Conservation (phyloP, 352 stramenopile species). For the Sclerospora graminicola region DNA sequence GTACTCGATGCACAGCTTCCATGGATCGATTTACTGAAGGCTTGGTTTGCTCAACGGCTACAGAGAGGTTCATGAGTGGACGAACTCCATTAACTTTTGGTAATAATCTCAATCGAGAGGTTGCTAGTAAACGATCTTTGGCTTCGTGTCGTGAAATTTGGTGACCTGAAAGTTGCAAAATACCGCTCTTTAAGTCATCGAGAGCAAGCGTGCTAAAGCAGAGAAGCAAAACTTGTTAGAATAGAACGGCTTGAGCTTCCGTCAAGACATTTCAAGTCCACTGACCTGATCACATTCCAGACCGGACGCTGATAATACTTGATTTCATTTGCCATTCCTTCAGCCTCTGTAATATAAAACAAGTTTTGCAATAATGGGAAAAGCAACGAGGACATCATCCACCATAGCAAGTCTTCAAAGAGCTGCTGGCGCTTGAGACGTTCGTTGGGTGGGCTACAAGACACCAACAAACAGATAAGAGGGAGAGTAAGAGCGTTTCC, state of each 20-base stretch:
- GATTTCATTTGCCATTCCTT: conserved; percentile 60
- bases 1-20: conserved; percentile 42
- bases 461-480: not conserved
- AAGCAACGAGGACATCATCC: conserved; percentile 31
- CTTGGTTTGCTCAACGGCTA: conserved; percentile 14
- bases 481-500: not conserved
- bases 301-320: conserved; percentile 55
- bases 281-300: conserved; percentile 49
- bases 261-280: too few species aligned
- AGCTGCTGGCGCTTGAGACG: conserved; percentile 30
- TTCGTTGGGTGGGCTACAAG: conserved; percentile 58
- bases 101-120: conserved; percentile 47
- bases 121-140: conserved; percentile 21
- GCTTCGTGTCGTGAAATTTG: not conserved
- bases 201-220: conserved; percentile 32
- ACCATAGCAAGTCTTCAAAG: conserved; percentile 31
- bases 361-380: conserved; percentile 49
- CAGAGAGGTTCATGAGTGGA: conserved; percentile 71
- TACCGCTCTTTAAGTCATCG: conserved; percentile 31
- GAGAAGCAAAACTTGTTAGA: too few species aligned
- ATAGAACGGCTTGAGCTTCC: not conserved
- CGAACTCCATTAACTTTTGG: conserved; percentile 58
- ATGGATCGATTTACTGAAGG: conserved; percentile 50
- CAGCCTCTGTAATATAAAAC: conserved; percentile 69
- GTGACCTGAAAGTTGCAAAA: conserved; percentile 24